phyloP scores from a whole-genome alignment of 306 rosid species.

The Vachellia pachyceras region DNA sequence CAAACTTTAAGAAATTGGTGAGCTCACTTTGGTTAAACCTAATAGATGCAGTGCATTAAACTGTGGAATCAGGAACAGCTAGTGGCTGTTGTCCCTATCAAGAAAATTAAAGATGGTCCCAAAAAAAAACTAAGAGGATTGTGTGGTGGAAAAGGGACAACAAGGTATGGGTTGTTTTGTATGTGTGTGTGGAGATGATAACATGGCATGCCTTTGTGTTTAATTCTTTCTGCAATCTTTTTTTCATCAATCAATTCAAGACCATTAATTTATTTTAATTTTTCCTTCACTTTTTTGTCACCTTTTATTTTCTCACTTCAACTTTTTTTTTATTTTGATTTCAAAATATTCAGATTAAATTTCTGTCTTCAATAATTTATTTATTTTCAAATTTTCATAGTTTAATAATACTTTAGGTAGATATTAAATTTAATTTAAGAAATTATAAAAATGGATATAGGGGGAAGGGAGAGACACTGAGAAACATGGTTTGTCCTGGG shows the following conservation, averaged over 20 bases:
- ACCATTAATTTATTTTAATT: neutral
- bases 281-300: neutral
- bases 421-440: neutral
- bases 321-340: neutral
- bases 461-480: neutral
- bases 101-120: slow-evolving; percentile 38
- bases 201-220: slow-evolving; percentile 3
- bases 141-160: slow-evolving; percentile 20
- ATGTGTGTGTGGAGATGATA: slow-evolving; percentile 1
- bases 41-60: neutral
- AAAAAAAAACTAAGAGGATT: slow-evolving; percentile 4
- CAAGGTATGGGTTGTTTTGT: neutral
- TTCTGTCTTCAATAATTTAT: neutral
- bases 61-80: slow-evolving; percentile 10
- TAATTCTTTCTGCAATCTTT: slow-evolving; percentile 16
- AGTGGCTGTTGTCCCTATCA: slow-evolving; percentile 35
- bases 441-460: no score
- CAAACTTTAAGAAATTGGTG: neutral
- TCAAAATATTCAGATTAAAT: neutral
- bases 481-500: neutral
- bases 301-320: neutral
- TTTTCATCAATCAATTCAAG: neutral
- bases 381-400: neutral
- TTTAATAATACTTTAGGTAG: neutral
- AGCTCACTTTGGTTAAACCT: neutral